Evolutionary conservation across 2,329 filamentous ascomycete species (phyloP), one percentile per base, ranked within the genome.

Genomic region (Aspergillus ruber): DNA sequence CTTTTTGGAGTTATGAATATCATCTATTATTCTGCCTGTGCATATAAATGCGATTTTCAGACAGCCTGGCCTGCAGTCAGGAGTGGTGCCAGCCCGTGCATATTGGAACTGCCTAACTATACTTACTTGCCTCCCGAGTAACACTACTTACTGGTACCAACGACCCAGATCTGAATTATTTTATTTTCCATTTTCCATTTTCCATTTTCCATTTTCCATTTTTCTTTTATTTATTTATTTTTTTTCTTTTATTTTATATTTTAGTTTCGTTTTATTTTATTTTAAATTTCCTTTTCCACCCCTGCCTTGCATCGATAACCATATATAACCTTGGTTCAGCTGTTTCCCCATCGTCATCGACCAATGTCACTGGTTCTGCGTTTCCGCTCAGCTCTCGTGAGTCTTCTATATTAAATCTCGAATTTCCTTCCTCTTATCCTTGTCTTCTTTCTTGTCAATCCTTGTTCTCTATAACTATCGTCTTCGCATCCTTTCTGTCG

Each of bases 281-380:
- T 51, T 52, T 45, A 47, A n/a, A n/a, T 50, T 50, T 50, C 51
- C 48, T 48, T 54, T 53, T 38, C 33, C 43, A 48, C 55, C 50
- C 51, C 48, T 54, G 49, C 57, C 56, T 58, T 59, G 57, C 57
- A 42, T 42, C 9, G 25, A 29, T 29, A 29, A 42, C n/a, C 23
- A 21, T 41, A 23, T 38, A 21, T 42, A 17, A n/a, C 53, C 56
- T 58, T 59, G 56, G 56, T 57, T 59, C 55, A 57, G 56, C 54
- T 58, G 49, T 55, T 49, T 39, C 52, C 51, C 53, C 56, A 60
- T 57, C 54, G 53, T 56, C 53, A 56, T 57, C 50, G 53, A 51
- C 51, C 53, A 55, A 59, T 57, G 49, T 56, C 45, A 51, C 20
- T 15, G 27, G 17, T n/a, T 27, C 13, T 39, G 17, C 15, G 10